These are phyloP conservation scores for Theobroma grandiflorum DNA, from an alignment of 441 rosid species.

Conservation along the genomic window DNA sequence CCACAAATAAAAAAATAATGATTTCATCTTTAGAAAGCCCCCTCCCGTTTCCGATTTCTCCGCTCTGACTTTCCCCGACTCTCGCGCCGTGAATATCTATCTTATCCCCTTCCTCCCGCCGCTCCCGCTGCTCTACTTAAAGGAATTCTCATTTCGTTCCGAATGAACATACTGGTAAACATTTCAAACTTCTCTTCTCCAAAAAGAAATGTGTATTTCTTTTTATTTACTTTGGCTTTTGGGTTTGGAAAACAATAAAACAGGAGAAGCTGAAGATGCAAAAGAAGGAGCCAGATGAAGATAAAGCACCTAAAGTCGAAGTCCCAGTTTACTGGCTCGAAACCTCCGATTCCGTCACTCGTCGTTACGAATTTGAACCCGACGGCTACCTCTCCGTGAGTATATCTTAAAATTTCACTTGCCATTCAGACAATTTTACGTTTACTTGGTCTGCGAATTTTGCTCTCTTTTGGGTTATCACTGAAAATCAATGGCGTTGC, in stretches of 20 bases:
- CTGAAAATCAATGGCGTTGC: neutral
- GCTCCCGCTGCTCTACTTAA: neutral
- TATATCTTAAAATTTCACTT: constrained; percentile 4
- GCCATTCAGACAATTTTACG: constrained; percentile 23
- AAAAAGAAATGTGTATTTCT: neutral
- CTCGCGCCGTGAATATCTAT: constrained; percentile 20
- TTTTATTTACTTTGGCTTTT: neutral
- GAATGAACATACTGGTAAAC: constrained; percentile 23
- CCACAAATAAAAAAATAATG: neutral
- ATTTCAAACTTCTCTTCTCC: neutral
- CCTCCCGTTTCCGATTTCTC: neutral
- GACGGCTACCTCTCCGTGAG: constrained; percentile 81
- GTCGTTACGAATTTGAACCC: constrained; percentile 69
- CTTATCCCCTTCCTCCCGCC: neutral
- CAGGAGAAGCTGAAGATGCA: constrained; percentile 62
- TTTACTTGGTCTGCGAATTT: constrained; percentile 27
- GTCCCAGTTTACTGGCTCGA: constrained; percentile 73
- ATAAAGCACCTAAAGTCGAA: constrained; percentile 33
- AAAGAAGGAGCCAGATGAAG: constrained; percentile 58
- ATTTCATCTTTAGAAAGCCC: neutral
- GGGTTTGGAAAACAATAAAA: constrained; percentile 11
- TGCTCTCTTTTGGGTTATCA: too few species aligned
- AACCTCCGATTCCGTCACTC: constrained; percentile 70
- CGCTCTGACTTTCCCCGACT: constrained; percentile 10
- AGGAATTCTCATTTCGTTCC: neutral